phyloP scores from a whole-genome alignment of 2,329 filamentous ascomycete species.

The Aspergillus neoniger region DNA sequence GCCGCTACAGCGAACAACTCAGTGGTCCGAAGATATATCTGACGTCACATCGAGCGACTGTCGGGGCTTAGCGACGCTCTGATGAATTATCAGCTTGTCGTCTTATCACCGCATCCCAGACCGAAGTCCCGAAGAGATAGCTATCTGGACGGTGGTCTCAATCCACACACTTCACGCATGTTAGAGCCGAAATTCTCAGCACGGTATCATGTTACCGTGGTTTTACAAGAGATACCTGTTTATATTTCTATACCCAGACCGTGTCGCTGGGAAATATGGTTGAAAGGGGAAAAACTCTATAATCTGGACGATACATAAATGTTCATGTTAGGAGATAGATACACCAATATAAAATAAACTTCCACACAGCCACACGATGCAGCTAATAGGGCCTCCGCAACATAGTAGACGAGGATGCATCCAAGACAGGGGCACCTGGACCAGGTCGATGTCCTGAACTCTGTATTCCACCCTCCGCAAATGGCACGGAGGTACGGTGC shows the following conservation, averaged over 20 bases:
- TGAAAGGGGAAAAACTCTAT: not conserved
- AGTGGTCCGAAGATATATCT: not conserved
- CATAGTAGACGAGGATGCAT: not conserved
- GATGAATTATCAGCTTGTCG: not conserved
- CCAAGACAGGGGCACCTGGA: not conserved
- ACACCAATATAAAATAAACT: not conserved
- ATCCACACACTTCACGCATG: not conserved
- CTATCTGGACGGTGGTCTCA: not conserved
- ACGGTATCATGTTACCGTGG: not conserved
- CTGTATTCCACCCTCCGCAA: not conserved
- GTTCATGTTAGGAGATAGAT: not conserved
- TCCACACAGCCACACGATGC: not conserved
- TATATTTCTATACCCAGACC: not conserved
- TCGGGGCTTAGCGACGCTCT: not conserved
- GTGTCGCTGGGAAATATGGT: not conserved
- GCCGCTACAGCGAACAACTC: not conserved
- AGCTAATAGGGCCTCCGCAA: not conserved
- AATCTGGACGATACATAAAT: not conserved
- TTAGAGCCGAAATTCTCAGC: not conserved
- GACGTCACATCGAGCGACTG: not conserved
- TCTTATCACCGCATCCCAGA: not conserved
- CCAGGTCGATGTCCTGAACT: not conserved
- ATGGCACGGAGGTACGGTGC: not conserved
- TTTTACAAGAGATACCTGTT: not conserved
- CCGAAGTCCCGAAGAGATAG: not conserved